Evolutionary conservation across 768 basidiomycete species (phyloP).

Genomic region (Amanita molliuscula): DNA sequence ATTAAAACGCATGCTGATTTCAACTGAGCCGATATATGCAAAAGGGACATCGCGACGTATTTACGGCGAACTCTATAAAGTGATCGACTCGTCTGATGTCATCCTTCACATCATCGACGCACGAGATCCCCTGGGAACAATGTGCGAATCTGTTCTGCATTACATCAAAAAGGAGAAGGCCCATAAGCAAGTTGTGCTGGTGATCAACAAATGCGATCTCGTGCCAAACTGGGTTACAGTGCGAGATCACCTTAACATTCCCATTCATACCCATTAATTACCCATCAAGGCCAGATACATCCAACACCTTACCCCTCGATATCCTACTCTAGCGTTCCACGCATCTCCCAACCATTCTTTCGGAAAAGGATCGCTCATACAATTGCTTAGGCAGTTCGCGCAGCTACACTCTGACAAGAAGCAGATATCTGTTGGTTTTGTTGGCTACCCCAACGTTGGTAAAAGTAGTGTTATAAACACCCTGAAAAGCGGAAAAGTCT

Average conservation of each 20-base stretch:
- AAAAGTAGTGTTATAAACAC: conserved; percentile 98
- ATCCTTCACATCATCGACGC: conserved; percentile 94
- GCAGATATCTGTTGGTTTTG: conserved; percentile 96
- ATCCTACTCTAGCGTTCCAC: conserved; percentile 97
- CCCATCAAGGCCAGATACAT: conserved; percentile 79
- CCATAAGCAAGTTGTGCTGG: conserved; percentile 93
- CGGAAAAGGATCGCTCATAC: conserved; percentile 96
- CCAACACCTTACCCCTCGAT: conserved; percentile 87
- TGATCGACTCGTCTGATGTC: conserved; percentile 97
- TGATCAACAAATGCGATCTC: conserved; percentile 97
- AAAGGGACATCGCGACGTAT: conserved; percentile 95
- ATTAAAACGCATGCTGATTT: conserved; percentile 66
- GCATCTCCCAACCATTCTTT: conserved; percentile 99
- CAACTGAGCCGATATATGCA: conserved; percentile 84
- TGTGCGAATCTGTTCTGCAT: conserved; percentile 90
- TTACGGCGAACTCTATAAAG: conserved; percentile 97
- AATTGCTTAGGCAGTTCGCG: conserved; percentile 92
- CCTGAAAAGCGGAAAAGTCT: conserved; percentile 95
- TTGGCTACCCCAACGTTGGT: conserved; percentile 98
- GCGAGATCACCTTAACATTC: conserved; percentile 14
- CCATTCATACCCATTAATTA: conserved; percentile 2
- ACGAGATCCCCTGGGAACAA: conserved; percentile 88
- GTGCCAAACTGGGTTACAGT: conserved; percentile 99
- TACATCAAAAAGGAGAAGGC: conserved; percentile 93
- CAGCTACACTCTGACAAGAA: conserved; percentile 98